A percentile compares a stretch with the other conserved stretches of the same genome.
Conservation (phyloP, 306 rosid species). For the Gleditsia sinensis region DNA sequence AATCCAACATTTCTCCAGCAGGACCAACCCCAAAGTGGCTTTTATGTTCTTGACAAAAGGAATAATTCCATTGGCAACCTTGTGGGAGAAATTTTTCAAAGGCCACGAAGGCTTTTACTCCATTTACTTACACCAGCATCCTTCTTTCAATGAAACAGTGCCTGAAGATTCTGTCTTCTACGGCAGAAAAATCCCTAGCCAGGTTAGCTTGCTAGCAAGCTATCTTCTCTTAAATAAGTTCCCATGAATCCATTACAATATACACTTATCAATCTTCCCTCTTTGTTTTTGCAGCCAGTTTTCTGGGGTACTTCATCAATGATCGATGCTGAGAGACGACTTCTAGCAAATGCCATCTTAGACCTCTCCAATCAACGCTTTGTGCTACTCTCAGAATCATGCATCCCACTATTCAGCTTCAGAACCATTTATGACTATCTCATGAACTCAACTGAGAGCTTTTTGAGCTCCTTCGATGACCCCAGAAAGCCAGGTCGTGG, state of each 20-base stretch:
- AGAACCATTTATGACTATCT: conserved; percentile 43
- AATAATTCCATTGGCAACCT: conserved; percentile 46
- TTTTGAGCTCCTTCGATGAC: conserved; percentile 47
- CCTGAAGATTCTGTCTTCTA: conserved; percentile 56
- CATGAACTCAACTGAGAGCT: conserved; percentile 48
- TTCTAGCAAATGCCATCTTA: conserved; percentile 60
- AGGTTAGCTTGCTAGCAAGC: conserved; percentile 38
- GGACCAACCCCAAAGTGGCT: conserved; percentile 51
- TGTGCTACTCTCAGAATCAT: conserved; percentile 62
- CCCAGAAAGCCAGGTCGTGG: conserved; percentile 49
- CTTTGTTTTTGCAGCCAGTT: conserved; percentile 40
- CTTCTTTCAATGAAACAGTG: conserved; percentile 48
- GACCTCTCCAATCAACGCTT: conserved; percentile 61
- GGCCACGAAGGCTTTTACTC: conserved; percentile 51
- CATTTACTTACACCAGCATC: conserved; percentile 61
- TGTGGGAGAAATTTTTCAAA: conserved; percentile 63
- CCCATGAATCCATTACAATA: neutral
- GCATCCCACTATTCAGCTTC: conserved; percentile 74
- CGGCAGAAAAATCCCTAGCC: conserved; percentile 62
- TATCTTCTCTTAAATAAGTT: neutral
- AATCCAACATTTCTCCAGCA: neutral
- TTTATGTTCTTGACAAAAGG: conserved; percentile 71
- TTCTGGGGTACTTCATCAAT: conserved; percentile 61
- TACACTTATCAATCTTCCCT: neutral
- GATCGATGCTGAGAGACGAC: conserved; percentile 71